Percentiles rank a stretch among this genome's conserved stretches.
phyloP scores from a whole-genome alignment of 371 early-diverging fungal genomes.

The Ecytonucleospora hepatopenaei region DNA sequence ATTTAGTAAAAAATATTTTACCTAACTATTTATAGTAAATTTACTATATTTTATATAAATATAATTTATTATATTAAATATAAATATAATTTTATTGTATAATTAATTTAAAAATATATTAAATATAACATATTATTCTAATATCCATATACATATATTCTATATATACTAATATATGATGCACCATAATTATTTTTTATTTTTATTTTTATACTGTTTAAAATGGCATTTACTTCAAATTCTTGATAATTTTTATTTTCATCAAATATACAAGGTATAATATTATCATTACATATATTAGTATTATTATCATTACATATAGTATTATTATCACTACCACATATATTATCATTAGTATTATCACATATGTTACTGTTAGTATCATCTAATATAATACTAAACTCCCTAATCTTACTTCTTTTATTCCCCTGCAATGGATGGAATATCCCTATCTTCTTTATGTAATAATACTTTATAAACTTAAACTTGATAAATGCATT shows the following conservation, averaged over 20 bases:
- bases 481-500: constrained; percentile 26
- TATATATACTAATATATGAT: constrained; percentile 46
- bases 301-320: no score
- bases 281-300: not conserved
- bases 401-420: constrained; percentile 34
- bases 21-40: no score
- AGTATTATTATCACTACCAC: no score
- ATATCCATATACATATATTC: constrained; percentile 45
- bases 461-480: constrained; percentile 26
- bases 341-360: no score
- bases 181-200: constrained; percentile 44
- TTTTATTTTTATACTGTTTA: constrained; percentile 24
- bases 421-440: constrained; percentile 43
- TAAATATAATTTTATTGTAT: no score
- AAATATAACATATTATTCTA: not conserved
- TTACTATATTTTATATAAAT: no score
- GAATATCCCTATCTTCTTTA: constrained; percentile 38
- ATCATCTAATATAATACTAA: constrained; percentile 29
- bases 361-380: no score
- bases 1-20: no score
- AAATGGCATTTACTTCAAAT: constrained; percentile 19
- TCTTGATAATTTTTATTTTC: constrained; percentile 32
- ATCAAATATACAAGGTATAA: not conserved
- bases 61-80: no score
- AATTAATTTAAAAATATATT: no score